phyloP scores from a whole-genome alignment of 1,284 basidiomycete species.

The Afroboletus lepidellus region DNA sequence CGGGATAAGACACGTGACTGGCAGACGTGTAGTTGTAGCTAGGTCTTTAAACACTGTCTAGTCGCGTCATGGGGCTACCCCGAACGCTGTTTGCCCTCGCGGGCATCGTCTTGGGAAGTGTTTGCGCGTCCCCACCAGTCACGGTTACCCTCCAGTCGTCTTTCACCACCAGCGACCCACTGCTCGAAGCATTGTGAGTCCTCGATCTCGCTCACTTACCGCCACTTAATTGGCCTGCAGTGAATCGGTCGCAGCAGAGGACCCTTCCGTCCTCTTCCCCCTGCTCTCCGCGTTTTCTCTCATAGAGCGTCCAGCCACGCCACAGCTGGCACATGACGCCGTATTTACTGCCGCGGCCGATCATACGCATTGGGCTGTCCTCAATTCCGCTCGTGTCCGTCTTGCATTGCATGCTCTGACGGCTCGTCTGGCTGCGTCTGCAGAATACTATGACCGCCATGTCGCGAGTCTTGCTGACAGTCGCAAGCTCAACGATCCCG shows the following conservation, averaged over 20 bases:
- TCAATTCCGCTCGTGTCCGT: conserved; percentile 57
- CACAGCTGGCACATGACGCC: conserved; percentile 54
- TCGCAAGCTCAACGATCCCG: conserved; percentile 15
- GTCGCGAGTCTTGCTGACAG: conserved; percentile 36
- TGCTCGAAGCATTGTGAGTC: conserved; percentile 82
- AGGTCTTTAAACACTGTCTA: not conserved
- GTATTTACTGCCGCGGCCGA: conserved; percentile 50
- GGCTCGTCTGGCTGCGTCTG: conserved; percentile 74
- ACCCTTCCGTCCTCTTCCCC: conserved; percentile 26
- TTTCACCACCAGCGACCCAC: conserved; percentile 72
- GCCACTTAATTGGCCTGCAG: conserved; percentile 34
- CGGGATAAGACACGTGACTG: conserved; percentile 22
- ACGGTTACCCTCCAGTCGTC: conserved; percentile 77
- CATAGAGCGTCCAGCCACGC: conserved; percentile 27
- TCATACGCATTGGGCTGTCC: conserved; percentile 45
- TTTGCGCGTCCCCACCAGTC: conserved; percentile 61
- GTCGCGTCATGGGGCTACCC: conserved; percentile 17
- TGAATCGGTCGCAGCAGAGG: conserved; percentile 49
- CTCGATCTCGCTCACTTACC: not conserved
- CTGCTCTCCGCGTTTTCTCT: conserved; percentile 26
- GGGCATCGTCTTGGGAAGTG: conserved; percentile 18
- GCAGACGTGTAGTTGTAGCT: conserved; percentile 21
- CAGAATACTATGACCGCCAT: conserved; percentile 58
- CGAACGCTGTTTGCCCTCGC: conserved; percentile 18
- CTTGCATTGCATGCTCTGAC: conserved; percentile 68